A percentile compares a stretch with the other conserved stretches of the same genome.
phyloP scores from a whole-genome alignment of 192 early-diverging fungal genomes.

The Gryganskiella cystojenkinii region DNA sequence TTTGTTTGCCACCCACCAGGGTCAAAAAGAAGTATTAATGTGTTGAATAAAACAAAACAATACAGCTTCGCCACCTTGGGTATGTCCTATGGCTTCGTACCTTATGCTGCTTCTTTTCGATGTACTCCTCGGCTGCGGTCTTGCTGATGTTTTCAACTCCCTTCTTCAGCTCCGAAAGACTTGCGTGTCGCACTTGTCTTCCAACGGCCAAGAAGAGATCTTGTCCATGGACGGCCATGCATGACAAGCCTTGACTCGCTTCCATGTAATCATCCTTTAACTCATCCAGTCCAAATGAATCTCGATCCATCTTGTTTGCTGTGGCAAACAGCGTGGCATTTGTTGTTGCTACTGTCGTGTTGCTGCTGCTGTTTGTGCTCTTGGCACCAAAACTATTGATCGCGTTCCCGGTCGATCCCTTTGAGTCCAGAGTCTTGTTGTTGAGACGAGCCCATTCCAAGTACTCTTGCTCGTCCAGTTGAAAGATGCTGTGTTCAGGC shows the following conservation, averaged over 20 bases:
- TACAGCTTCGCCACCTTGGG: not conserved
- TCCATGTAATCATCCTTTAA: conserved; percentile 31
- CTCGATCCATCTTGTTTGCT: not conserved
- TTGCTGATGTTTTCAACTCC: conserved; percentile 55
- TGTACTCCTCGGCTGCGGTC: too few species aligned
- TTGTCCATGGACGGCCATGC: conserved; percentile 60
- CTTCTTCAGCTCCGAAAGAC: conserved; percentile 70
- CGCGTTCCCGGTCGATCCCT: not conserved
- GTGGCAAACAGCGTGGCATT: not conserved
- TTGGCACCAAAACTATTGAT: not conserved
- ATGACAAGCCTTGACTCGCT: conserved; percentile 32
- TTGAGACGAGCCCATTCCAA: conserved; percentile 37
- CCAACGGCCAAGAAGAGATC: conserved; percentile 73
- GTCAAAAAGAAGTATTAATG: not conserved
- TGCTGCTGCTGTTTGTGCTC: too few species aligned
- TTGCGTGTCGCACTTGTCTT: conserved; percentile 66
- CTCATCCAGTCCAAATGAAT: conserved; percentile 33
- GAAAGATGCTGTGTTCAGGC: conserved; percentile 44
- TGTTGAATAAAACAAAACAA: not conserved
- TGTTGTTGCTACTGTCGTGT: not conserved
- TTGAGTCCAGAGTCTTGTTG: not conserved
- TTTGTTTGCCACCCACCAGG: not conserved
- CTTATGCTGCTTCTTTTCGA: conserved; percentile 47
- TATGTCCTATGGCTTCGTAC: conserved; percentile 24
- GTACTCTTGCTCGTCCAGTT: conserved; percentile 48